Evolutionary conservation across 192 early-diverging fungal genomes (phyloP).

Genomic region (Coemansia sp.): DNA sequence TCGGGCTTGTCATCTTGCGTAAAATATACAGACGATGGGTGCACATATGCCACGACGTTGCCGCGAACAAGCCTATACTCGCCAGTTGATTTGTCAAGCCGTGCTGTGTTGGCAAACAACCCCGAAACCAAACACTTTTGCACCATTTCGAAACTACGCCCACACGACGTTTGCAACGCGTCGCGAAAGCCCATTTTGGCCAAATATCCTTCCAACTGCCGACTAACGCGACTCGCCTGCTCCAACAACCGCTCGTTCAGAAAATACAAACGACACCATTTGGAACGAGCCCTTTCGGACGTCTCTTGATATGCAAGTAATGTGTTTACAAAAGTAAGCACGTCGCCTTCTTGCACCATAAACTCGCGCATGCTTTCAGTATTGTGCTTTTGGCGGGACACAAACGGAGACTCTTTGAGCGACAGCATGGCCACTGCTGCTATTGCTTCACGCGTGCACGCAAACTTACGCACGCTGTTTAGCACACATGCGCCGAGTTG

Average conservation of each 20-base stretch:
- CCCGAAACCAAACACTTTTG: constrained; percentile 87
- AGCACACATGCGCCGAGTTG: constrained; percentile 82
- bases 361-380: constrained; percentile 90
- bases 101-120: constrained; percentile 88
- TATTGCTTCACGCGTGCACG: constrained; percentile 86
- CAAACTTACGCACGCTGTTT: constrained; percentile 67
- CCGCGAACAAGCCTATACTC: constrained; percentile 80
- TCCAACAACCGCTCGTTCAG: constrained; percentile 78
- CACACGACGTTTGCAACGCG: constrained; percentile 59
- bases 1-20: constrained; percentile 63
- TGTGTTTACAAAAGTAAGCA: constrained; percentile 88
- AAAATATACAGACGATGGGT: constrained; percentile 79
- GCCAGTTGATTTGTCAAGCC: constrained; percentile 69
- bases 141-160: constrained; percentile 59
- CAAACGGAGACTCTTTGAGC: constrained; percentile 76
- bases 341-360: constrained; percentile 88
- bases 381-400: constrained; percentile 75
- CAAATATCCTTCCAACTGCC: constrained; percentile 81
- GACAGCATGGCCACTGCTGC: constrained; percentile 87
- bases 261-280: constrained; percentile 75
- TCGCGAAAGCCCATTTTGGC: constrained; percentile 69
- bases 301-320: constrained; percentile 83
- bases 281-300: constrained; percentile 76
- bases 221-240: constrained; percentile 85
- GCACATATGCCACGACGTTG: constrained; percentile 75